Conservation (phyloP, 768 basidiomycete genomes). For the Auricularia sp. region DNA sequence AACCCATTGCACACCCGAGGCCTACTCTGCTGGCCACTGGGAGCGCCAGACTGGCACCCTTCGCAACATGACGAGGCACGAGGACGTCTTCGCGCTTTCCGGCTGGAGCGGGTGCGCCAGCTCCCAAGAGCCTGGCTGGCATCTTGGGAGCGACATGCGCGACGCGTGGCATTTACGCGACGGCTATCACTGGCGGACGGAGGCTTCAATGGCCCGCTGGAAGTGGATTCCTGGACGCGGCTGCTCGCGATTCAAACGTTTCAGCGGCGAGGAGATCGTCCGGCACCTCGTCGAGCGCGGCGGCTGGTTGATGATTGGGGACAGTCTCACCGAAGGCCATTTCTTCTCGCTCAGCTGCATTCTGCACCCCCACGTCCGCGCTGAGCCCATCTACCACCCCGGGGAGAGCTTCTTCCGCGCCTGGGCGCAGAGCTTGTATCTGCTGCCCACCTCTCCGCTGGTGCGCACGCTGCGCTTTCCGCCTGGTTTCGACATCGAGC, state of each 20-base stretch:
- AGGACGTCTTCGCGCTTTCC: slow-evolving; percentile 41
- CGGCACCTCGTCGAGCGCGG: slow-evolving; percentile 54
- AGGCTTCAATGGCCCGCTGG: slow-evolving; percentile 33
- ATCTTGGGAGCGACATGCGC: slow-evolving; percentile 42
- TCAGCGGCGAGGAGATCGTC: slow-evolving; percentile 36
- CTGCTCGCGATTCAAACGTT: slow-evolving; percentile 31
- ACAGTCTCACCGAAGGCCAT: slow-evolving; percentile 62
- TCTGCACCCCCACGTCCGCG: slow-evolving; percentile 55
- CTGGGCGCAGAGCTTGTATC: slow-evolving; percentile 56
- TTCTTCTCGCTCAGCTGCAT: slow-evolving; percentile 64
- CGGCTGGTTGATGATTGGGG: slow-evolving; percentile 60
- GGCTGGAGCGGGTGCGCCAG: slow-evolving; percentile 55
- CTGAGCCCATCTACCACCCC: slow-evolving; percentile 49
- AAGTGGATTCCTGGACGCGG: slow-evolving; percentile 37
- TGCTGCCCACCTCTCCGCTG: slow-evolving; percentile 45
- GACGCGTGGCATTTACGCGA: slow-evolving; percentile 29
- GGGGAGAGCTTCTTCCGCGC: slow-evolving; percentile 44
- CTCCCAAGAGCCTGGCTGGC: slow-evolving; percentile 53
- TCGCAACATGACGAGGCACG: slow-evolving; percentile 26
- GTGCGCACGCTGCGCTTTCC: slow-evolving; percentile 36
- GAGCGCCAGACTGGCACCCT: slow-evolving; percentile 22
- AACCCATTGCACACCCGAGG: slow-evolving; percentile 23
- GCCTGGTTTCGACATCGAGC: slow-evolving; percentile 38
- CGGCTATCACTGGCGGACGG: slow-evolving; percentile 38
- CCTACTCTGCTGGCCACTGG: slow-evolving; percentile 33